Conservation (phyloP, 192 early-diverging fungal genomes). For the Obelidium mucronatum region DNA sequence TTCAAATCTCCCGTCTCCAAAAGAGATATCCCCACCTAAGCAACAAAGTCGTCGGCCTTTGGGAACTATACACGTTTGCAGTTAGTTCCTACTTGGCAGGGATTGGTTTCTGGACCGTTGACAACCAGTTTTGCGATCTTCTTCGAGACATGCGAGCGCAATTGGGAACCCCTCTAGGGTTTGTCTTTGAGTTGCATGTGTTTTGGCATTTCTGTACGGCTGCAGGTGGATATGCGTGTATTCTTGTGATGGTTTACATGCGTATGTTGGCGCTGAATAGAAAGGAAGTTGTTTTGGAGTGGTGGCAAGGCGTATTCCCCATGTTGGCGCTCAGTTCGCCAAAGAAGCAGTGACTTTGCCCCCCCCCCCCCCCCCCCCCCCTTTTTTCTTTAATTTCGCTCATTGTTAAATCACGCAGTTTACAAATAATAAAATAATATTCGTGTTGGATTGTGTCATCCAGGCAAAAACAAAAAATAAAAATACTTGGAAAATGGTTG, state of each 20-base stretch:
- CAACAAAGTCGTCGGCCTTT: not conserved
- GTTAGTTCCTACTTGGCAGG: slow-evolving; percentile 2
- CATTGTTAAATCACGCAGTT: too few relatives aligned
- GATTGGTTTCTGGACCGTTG: slow-evolving; percentile 12
- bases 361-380: too few relatives aligned
- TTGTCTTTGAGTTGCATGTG: slow-evolving; percentile 33
- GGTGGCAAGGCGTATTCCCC: slow-evolving; percentile 6
- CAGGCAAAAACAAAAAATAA: too few relatives aligned
- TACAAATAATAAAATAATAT: too few relatives aligned
- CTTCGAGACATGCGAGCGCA: not conserved
- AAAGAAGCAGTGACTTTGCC: too few relatives aligned
- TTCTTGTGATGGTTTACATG: slow-evolving; percentile 13
- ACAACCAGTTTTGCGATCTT: slow-evolving; percentile 11
- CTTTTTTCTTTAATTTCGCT: too few relatives aligned
- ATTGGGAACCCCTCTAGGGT: slow-evolving; percentile 23
- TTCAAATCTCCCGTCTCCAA: slow-evolving; percentile 35
- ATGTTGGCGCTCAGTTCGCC: not conserved
- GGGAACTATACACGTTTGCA: slow-evolving; percentile 1
- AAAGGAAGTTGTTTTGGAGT: slow-evolving; percentile 15
- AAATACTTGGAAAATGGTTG: too few relatives aligned
- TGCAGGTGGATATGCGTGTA: slow-evolving; percentile 7
- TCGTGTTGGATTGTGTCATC: too few relatives aligned
- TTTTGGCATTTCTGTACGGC: slow-evolving; percentile 32
- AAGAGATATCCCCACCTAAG: not conserved
- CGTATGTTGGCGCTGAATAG: slow-evolving; percentile 7